Percentiles rank a stretch among this genome's conserved stretches.
These are phyloP conservation scores for Penicillium verhagenii DNA, from an alignment of 495 filamentous ascomycete genomes.

Conservation along the genomic window DNA sequence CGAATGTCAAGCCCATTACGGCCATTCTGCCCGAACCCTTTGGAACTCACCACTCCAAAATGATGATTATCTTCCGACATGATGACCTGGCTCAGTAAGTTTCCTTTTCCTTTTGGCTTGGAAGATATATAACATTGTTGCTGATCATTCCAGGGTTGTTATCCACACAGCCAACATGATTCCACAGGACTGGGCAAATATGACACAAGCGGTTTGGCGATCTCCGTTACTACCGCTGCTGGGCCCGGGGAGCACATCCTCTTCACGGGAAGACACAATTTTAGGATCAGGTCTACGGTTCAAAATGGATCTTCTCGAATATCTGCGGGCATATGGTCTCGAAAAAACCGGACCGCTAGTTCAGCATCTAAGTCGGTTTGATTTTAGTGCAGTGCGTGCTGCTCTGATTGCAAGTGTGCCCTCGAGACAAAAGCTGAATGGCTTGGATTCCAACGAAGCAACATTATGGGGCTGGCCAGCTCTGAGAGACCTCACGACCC, in stretches of 20 bases:
- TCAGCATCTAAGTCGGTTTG: slow-evolving; percentile 57
- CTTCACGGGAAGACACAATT: slow-evolving; percentile 7
- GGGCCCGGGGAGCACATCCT: slow-evolving; percentile 4
- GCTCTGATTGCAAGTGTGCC: slow-evolving; percentile 77
- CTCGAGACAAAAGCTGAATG: slow-evolving; percentile 53
- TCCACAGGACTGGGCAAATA: slow-evolving; percentile 76
- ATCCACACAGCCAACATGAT: slow-evolving; percentile 95
- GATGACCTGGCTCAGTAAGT: slow-evolving; percentile 70
- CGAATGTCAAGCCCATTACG: slow-evolving; percentile 67
- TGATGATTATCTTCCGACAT: slow-evolving; percentile 77
- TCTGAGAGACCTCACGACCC: slow-evolving; percentile 57
- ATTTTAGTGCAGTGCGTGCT: slow-evolving; percentile 69
- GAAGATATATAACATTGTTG: background rate
- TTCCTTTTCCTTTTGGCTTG: background rate
- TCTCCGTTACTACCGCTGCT: slow-evolving; percentile 67
- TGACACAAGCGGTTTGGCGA: slow-evolving; percentile 82
- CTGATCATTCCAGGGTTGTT: slow-evolving; percentile 49
- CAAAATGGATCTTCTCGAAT: slow-evolving; percentile 72
- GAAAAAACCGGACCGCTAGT: slow-evolving; percentile 52
- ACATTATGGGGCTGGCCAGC: slow-evolving; percentile 75
- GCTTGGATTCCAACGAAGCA: slow-evolving; percentile 32
- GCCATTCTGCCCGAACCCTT: slow-evolving; percentile 85
- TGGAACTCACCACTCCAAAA: slow-evolving; percentile 86
- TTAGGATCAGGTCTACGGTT: slow-evolving; percentile 68
- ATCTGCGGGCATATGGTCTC: slow-evolving; percentile 66